These are phyloP conservation scores for Stagonosporopsis cucurbitacearum DNA, from an alignment of 2,329 filamentous ascomycete species.

Conservation along the genomic window DNA sequence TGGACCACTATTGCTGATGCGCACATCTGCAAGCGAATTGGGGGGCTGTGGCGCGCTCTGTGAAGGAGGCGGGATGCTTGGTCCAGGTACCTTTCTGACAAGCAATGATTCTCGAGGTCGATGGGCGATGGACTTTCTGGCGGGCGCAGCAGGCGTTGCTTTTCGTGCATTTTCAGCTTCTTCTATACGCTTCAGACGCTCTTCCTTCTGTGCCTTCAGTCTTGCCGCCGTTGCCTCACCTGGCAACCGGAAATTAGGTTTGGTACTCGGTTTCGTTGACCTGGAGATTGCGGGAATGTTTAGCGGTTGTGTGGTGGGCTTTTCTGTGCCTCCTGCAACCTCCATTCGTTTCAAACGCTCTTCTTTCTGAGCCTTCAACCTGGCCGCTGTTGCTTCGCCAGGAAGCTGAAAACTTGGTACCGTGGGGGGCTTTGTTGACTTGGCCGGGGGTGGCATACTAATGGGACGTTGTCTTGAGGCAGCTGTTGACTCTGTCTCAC, in stretches of 20 bases:
- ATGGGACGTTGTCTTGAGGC: slow-evolving; percentile 49
- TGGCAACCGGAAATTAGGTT: slow-evolving; percentile 59
- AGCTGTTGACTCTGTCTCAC: slow-evolving; percentile 49
- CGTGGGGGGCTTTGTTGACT: slow-evolving; percentile 59
- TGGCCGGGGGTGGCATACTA: slow-evolving; percentile 56
- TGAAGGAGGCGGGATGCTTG: slow-evolving; percentile 23
- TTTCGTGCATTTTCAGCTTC: slow-evolving; percentile 47
- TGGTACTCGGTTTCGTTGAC: slow-evolving; percentile 59
- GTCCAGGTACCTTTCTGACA: slow-evolving; percentile 20
- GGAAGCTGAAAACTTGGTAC: slow-evolving; percentile 60
- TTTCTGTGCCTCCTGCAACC: slow-evolving; percentile 49
- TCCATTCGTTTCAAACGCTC: slow-evolving; percentile 36
- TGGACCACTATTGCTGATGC: slow-evolving; percentile 27
- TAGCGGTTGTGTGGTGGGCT: slow-evolving; percentile 49
- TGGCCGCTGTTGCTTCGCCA: slow-evolving; percentile 57
- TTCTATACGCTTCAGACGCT: slow-evolving; percentile 44
- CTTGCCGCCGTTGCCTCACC: slow-evolving; percentile 58
- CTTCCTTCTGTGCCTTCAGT: slow-evolving; percentile 41
- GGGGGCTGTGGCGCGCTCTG: slow-evolving; percentile 21
- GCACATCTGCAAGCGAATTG: slow-evolving; percentile 29
- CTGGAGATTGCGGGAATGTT: slow-evolving; percentile 57
- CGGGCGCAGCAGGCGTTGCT: slow-evolving; percentile 42
- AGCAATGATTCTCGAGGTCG: slow-evolving; percentile 19
- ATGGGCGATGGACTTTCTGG: slow-evolving; percentile 55
- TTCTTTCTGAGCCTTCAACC: slow-evolving; percentile 43